Conservation (phyloP, 2,329 filamentous ascomycete genomes). For the Apiospora hydei region DNA sequence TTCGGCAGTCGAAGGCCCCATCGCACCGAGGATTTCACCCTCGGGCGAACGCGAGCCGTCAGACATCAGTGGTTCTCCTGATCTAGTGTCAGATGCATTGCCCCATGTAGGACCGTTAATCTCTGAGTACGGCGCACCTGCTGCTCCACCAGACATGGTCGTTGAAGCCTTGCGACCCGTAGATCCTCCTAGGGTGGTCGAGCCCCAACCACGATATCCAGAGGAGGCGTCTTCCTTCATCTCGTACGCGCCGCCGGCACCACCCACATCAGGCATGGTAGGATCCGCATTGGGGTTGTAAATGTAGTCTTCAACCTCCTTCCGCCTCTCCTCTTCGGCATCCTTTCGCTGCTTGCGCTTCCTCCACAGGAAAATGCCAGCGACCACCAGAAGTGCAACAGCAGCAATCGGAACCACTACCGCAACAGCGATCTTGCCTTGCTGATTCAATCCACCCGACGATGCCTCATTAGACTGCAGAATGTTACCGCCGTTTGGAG, state of each 20-base stretch:
- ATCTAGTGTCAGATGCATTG: slow-evolving; percentile 72
- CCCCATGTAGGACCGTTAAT: slow-evolving; percentile 57
- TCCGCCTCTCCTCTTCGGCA: slow-evolving; percentile 86
- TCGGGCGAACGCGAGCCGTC: slow-evolving; percentile 66
- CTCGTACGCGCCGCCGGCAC: slow-evolving; percentile 66
- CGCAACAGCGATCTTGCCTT: slow-evolving; percentile 85
- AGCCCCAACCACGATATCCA: slow-evolving; percentile 95
- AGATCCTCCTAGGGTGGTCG: slow-evolving; percentile 71
- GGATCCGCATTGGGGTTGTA: slow-evolving; percentile 98
- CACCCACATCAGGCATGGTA: slow-evolving; percentile 65
- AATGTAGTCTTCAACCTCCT: slow-evolving; percentile 96
- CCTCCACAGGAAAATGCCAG: slow-evolving; percentile 84
- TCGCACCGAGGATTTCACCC: slow-evolving; percentile 82
- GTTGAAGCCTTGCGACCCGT: slow-evolving; percentile 87
- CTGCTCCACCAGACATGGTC: slow-evolving; percentile 79
- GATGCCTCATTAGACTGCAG: slow-evolving; percentile 36
- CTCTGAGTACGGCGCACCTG: slow-evolving; percentile 75
- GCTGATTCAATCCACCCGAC: slow-evolving; percentile 58
- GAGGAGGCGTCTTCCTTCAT: slow-evolving; percentile 79
- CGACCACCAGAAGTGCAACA: slow-evolving; percentile 80
- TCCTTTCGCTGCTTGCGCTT: slow-evolving; percentile 85
- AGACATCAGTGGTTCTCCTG: slow-evolving; percentile 69
- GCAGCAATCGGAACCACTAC: slow-evolving; percentile 93
- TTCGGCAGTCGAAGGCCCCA: slow-evolving; percentile 74
- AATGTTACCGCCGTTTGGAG: slow-evolving; percentile 33